Evolutionary conservation across 768 basidiomycete genomes (phyloP), one percentile per base, ranked within the genome.

Genomic region (Polyporus arcularius): DNA sequence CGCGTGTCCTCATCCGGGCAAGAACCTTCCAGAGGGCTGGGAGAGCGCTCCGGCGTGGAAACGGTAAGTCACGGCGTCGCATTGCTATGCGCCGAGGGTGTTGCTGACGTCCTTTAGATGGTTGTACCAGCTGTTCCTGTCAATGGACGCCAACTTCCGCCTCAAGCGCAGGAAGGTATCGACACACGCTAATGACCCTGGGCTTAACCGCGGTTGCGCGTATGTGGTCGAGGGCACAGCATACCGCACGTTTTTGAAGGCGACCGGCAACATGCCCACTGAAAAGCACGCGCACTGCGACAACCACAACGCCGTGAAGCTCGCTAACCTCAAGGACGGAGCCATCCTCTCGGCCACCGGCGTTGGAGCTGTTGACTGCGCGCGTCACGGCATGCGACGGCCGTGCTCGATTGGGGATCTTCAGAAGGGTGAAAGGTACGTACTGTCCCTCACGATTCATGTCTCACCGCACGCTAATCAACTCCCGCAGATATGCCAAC

Each of bases 121-220:
- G 58, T 15, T 72, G 0, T 74, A 72, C 50, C 55, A 58, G 0
- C 26, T 71, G 0, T 71, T 71, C 31, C 7, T 74, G 0, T 68
- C 70, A 0, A 64, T 70, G 0, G 70, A 75, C 53, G 71, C 70
- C 0, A 72, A 71, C 54, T 75, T 76, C 45, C 62, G 64, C 2
- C 46, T 74, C 32, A 72, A 74, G 47, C 50, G 45, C 0, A 62
- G 57, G 38, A 39, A n/a, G 2, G 65, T 68, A 0, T 67, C 55
- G 0, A 65, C 54, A 1, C 61, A 65, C 4, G 31, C 1, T 0
- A 10, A 49, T 0, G 70, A 73, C 49, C 70, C 70, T 0, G 50
- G 60, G n/a, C 66, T 74, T 3, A 65, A 65, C 14, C 43, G 61
- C 0, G 74, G 74, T 3, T 66, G 52, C 58, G 55, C 65, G 3